Percentiles rank a stretch among this genome's conserved stretches.
phyloP scores from a whole-genome alignment of 495 filamentous ascomycete genomes.

The Parathielavia appendiculata region DNA sequence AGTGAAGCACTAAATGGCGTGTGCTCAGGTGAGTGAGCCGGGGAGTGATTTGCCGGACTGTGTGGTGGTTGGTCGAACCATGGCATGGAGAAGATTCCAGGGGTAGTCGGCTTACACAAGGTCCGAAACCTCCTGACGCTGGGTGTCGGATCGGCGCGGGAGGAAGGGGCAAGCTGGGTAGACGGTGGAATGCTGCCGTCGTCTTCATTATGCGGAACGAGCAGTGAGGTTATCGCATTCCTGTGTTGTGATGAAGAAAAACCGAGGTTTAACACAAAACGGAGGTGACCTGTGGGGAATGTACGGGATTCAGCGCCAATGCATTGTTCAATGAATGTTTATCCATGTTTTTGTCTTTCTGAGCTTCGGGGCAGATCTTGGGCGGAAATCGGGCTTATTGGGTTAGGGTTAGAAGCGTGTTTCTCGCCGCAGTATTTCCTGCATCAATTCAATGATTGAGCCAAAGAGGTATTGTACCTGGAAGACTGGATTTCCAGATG shows the following conservation, averaged over 20 bases:
- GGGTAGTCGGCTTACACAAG: neutral
- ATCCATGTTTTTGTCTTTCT: too few species aligned
- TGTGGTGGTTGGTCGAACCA: neutral
- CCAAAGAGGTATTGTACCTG: too few species aligned
- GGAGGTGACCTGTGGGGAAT: too few species aligned
- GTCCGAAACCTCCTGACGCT: neutral
- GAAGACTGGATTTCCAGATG: too few species aligned
- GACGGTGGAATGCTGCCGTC: neutral
- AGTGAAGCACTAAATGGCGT: neutral
- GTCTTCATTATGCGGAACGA: too few species aligned
- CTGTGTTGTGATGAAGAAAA: neutral
- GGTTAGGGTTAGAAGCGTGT: neutral
- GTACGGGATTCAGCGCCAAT: too few species aligned
- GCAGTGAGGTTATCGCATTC: too few species aligned
- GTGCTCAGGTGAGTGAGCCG: neutral
- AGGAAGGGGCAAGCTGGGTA: neutral
- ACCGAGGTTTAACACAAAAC: too few species aligned
- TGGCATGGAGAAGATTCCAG: constrained; percentile 1
- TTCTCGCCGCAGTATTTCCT: neutral
- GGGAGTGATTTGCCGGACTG: neutral
- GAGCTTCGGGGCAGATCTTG: too few species aligned
- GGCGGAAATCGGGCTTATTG: too few species aligned
- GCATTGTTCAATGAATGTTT: too few species aligned
- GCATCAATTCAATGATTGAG: neutral
- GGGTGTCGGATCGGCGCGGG: constrained; percentile 3